Evolutionary conservation across 2,329 filamentous ascomycete genomes (phyloP).

Genomic region (Metarhizium anisopliae): DNA sequence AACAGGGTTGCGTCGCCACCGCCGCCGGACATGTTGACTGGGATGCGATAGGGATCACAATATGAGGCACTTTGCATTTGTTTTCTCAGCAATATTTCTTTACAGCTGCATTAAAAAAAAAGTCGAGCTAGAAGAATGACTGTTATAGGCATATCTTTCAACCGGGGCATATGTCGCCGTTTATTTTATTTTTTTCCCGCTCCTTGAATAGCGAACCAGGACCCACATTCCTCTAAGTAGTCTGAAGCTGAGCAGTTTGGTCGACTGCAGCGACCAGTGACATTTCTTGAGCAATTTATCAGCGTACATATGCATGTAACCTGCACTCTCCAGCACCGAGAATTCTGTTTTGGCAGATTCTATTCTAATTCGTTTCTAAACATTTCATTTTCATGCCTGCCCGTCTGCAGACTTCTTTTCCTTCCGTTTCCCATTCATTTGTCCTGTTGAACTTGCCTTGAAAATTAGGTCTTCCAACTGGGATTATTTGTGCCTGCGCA

Average conservation of each 20-base stretch:
- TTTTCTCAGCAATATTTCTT: background rate
- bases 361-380: no score
- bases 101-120: background rate
- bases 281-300: no score
- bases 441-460: background rate
- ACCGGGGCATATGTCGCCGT: slow-evolving; percentile 11
- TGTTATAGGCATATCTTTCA: slow-evolving; percentile 10
- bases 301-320: no score
- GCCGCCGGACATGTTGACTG: slow-evolving; percentile 16
- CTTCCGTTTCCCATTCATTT: slow-evolving; percentile 1
- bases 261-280: no score
- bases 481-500: background rate
- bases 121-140: background rate
- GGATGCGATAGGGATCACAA: background rate
- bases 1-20: slow-evolving; percentile 87
- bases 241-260: no score
- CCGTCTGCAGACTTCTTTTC: background rate
- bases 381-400: no score
- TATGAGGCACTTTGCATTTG: background rate
- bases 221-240: no score
- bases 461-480: background rate
- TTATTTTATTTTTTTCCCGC: no score
- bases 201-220: no score
- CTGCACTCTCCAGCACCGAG: no score
- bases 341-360: no score